phyloP scores from a whole-genome alignment of 441 rosid species.

The Brassica hybrid region DNA sequence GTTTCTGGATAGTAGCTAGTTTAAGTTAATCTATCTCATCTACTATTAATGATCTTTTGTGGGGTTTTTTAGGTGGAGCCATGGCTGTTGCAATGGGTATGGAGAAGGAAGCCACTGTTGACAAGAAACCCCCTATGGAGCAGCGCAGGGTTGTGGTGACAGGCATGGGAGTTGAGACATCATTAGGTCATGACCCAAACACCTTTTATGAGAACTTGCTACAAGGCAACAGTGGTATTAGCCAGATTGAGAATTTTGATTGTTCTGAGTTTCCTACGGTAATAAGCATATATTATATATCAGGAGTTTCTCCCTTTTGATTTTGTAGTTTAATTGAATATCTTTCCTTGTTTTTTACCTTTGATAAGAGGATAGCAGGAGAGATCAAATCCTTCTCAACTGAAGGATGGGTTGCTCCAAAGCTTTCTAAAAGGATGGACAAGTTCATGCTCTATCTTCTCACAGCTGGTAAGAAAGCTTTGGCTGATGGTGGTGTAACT shows the following conservation, averaged over 20 bases:
- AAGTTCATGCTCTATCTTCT: slow-evolving; percentile 98
- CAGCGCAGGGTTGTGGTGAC: slow-evolving; percentile 92
- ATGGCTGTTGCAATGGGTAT: slow-evolving; percentile 80
- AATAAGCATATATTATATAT: slow-evolving; percentile 44
- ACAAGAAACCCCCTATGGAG: slow-evolving; percentile 69
- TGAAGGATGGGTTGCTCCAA: slow-evolving; percentile 95
- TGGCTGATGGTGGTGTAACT: slow-evolving; percentile 88
- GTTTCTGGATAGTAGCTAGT: slow-evolving; percentile 27
- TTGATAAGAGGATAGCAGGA: slow-evolving; percentile 98
- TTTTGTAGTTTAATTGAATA: background rate
- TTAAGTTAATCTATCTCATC: background rate
- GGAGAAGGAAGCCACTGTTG: slow-evolving; percentile 58
- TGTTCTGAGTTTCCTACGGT: slow-evolving; percentile 85
- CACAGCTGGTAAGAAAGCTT: slow-evolving; percentile 96
- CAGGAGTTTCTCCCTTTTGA: slow-evolving; percentile 3
- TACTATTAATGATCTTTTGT: background rate
- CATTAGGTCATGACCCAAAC: slow-evolving; percentile 82
- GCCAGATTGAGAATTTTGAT: slow-evolving; percentile 86
- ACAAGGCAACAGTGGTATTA: slow-evolving; percentile 86
- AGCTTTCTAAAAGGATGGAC: slow-evolving; percentile 94
- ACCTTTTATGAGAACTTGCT: slow-evolving; percentile 86
- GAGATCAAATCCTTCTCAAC: slow-evolving; percentile 92
- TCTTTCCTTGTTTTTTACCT: slow-evolving; percentile 21
- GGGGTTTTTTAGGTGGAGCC: slow-evolving; percentile 53
- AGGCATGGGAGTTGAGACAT: slow-evolving; percentile 86